A percentile compares a stretch with the other conserved stretches of the same genome.
phyloP scores from a whole-genome alignment of 2,329 filamentous ascomycete species.

The Coniochaeta sp. region DNA sequence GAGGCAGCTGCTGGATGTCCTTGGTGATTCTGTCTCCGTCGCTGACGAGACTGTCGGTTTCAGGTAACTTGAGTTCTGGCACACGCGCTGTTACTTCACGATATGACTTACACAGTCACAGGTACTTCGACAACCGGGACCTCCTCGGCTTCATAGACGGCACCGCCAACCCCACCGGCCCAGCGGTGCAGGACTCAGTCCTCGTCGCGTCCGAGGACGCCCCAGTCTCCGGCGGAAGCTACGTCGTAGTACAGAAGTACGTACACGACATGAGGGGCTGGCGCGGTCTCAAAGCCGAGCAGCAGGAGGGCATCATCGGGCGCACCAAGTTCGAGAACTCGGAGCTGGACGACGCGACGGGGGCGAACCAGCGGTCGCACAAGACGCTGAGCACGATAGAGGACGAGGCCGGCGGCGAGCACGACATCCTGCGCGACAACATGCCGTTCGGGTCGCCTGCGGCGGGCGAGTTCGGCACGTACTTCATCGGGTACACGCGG shows the following conservation, averaged over 20 bases:
- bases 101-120: neutral
- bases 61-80: conserved; percentile 11
- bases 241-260: conserved; percentile 53
- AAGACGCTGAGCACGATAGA: conserved; percentile 48
- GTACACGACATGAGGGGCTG: conserved; percentile 42
- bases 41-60: conserved; percentile 49
- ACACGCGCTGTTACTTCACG: no score
- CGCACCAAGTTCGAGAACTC: conserved; percentile 50
- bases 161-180: conserved; percentile 48
- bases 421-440: conserved; percentile 48
- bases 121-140: conserved; percentile 52
- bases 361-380: conserved; percentile 35
- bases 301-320: conserved; percentile 49
- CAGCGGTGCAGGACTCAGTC: conserved; percentile 30
- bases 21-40: conserved; percentile 38
- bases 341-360: conserved; percentile 43
- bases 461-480: conserved; percentile 44
- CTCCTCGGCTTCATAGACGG: conserved; percentile 54
- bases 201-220: conserved; percentile 32
- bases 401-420: conserved; percentile 38
- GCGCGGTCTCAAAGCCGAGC: conserved; percentile 35
- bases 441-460: conserved; percentile 53
- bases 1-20: conserved; percentile 39
- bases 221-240: conserved; percentile 38
- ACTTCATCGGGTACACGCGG: conserved; percentile 48